Base-by-base conservation (phyloP, 73 alveolate genomes). In the Loxodes magnus region DNA sequence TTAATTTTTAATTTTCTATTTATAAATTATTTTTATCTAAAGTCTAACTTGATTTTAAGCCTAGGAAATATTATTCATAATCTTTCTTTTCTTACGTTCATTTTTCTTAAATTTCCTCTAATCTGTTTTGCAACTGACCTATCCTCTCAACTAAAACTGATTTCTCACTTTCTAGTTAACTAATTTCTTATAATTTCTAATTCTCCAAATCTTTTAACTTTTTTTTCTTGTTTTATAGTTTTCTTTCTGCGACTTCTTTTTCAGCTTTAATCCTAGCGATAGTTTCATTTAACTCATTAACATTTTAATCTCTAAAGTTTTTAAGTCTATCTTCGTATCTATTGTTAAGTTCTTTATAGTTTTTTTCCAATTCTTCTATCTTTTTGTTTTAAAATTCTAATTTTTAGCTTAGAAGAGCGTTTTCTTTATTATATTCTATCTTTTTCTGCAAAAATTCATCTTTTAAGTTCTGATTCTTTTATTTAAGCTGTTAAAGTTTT, bases 321-420 rank as follows among this genome's bases (percentile, higher is more conserved):
- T 33, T 33, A n/a, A 33, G 20, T 1, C 20, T 33, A n/a, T 33
- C 43, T n/a, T 16, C 14, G 14, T 33, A 33, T 33, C 14, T 33
- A 33, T 33, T 16, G 10, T 33, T 16, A 1, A 16, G 20, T n/a
- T 33, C 43, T n/a, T 33, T 12, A 12, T n/a, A 33, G 14, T 12
- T n/a, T 46, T 46, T 46, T 24, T 46, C 59, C 5, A 46, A 23
- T 25, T 46, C 59, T 12, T 37, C 59, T 7, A 46, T 46, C 27
- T 46, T 46, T 25, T 46, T 46, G 17, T 20, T 9, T 25, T 46
- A 41, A 2, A 46, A 46, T 25, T 46, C 59, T 14, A 46, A 25
- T 25, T 46, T 37, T 19, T 46, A 41, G 34, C 27, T 46, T 1
- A 41, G 43, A 0, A 46, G 39, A 0, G 59, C 59, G 7, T 25